Base-by-base conservation (phyloP, 2,329 filamentous ascomycete genomes). In the Aspergillus aculeatus region DNA sequence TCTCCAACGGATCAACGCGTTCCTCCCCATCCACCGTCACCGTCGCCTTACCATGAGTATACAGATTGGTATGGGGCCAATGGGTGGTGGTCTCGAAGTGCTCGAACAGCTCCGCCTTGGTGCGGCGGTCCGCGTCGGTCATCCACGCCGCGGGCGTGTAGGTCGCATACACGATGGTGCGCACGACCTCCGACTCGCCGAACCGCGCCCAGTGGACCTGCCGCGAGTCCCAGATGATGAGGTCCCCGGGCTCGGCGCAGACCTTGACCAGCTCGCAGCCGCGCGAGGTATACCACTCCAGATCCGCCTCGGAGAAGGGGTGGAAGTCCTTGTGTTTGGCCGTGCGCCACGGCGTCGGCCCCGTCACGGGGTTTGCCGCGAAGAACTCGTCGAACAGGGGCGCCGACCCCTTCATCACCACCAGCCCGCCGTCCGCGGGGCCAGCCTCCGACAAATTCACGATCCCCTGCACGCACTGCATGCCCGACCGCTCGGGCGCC, bases 271-370 rank as follows among this genome's bases (percentile, higher is more conserved):
- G 47, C 26, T 54, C 52, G n/a, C 52, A 54, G 11, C 52, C 52
- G 6, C n/a, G 52, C n/a, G 35, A 23, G 35, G 38, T 38, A n/a
- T 54, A 54, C 52, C 52, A 54, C 16, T 31, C 38, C 16, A 54
- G 5, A 12, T 54, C 19, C 52, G 23, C 47, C 23, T 54, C 52
- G 12, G 26, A 21, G 52, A 54, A 54, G 5, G 52, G 52, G 10
- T 54, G 52, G 52, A 54, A 54, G 21, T 54, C 52, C 52, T 54
- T 54, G 16, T 54, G 52, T 23, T 54, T 54, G 41, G 52, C 52
- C 2, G 52, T 54, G 23, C 52, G 52, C 52, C 52, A 54, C 7
- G 52, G 52, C 9, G 52, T 54, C 23, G 52, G 52, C 14, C 52
- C 52, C n/a, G 52, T 54, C 3, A 54, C 52, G 4, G 52, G 52